Evolutionary conservation across 2,329 filamentous ascomycete genomes (phyloP), one percentile per base, ranked within the genome.

Genomic region (Ceratocystis variospora): DNA sequence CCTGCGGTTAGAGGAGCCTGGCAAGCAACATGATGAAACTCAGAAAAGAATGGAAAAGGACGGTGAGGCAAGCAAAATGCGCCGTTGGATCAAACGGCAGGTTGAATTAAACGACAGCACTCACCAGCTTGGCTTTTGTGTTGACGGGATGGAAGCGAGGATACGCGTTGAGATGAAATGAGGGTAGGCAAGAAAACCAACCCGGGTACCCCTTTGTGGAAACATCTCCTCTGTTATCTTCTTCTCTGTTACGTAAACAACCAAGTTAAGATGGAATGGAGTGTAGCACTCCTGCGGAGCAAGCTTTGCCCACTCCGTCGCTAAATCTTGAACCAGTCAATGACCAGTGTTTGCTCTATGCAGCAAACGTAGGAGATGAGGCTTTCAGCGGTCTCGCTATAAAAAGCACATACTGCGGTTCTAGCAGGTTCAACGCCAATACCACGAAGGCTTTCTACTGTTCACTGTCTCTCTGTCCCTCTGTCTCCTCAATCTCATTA

Each of bases 31-130:
- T 5, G 64, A 64, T 41, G 70, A 70, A 33, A 66, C 67, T 25
- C 67, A 70, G 17, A 74, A 74, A 5, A 72, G 70, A n/a, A 74
- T 71, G 4, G 73, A 72, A 25, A 71, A 69, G 7, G 70, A 65
- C 67, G 70, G 19, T 3, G 73, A 72, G 25, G 71, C 69, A 7
- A 70, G 46, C 46, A 78, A 75, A 68, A 74, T 77, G 10, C 84
- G 81, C 0, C 81, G 84, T 69, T 91, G 88, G 80, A 80, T 91
- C 62, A 87, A 86, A 74, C 80, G 91, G 67, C 90, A 96, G 74
- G 85, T 91, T 41, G 87, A 92, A 74, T 79, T 96, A 65, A 82
- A 82, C 66, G 87, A 93, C 71, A 88, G 90, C 12, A 92, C 90
- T 8, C 84, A 89, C 71, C 85, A 89, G 74, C 79, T 96, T 70